Base-by-base conservation (phyloP, 495 filamentous ascomycete genomes). In the Copromyces sp. region DNA sequence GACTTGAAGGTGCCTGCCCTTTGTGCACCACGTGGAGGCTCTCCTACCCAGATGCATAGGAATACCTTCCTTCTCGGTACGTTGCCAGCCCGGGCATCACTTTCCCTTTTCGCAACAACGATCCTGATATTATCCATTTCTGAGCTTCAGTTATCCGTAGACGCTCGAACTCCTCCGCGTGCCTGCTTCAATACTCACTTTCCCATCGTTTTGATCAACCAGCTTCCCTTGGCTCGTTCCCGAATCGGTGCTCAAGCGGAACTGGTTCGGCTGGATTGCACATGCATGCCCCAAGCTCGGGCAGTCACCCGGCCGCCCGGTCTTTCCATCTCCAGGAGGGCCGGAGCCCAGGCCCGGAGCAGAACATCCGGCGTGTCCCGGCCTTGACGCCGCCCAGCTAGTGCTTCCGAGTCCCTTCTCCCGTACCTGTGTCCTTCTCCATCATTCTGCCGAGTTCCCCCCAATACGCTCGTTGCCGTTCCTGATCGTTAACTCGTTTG, bases 321-420 rank as follows among this genome's bases (percentile, higher is more conserved):
- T 65, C 71, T 68, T 72, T 76, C 69, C 69, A n/a, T 32, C 29
- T 38, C 41, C 38, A 69, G 11, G 38, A 37, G n/a, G 42, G 3
- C 68, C 76, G 74, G 76, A 75, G 73, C 65, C 68, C 53, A 73
- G 17, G 37, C 74, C 77, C 75, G 75, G 72, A 32, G 29, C 40
- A 17, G 16, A 70, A 29, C 24, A 59, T 70, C 69, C 69, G 20
- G 32, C 32, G 29, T 42, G 32, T 69, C 35, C 69, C 38, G 69
- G 42, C 39, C 39, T 70, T 38, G n/a, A 45, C 42, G 39, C 14
- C 53, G 24, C 24, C 24, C 29, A 32, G 39, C 39, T 32, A 35
- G 39, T 39, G 35, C 45, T 42, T 69, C 65, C 68, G 69, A 40
- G 47, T 68, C 29, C 40, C 45, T 9, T 61, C 69, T 68, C 37